Evolutionary conservation across 176 grass and related monocot genomes (phyloP), one percentile per base, ranked within the genome.

Genomic region (Thinopyrum elongatum): DNA sequence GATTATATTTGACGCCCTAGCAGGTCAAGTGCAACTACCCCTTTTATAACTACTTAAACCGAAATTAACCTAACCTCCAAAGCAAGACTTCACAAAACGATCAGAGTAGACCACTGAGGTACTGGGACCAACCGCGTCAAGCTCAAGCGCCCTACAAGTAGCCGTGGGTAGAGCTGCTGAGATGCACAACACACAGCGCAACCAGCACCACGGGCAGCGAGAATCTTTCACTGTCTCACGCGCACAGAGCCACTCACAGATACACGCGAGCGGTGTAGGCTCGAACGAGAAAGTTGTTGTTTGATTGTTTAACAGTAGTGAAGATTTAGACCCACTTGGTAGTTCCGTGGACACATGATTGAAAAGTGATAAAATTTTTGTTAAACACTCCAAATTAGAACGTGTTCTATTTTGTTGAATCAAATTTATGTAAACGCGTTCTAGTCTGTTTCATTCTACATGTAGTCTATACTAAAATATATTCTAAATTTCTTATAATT

Each of bases 111-210:
- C 10, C n/a, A 0, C 77, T 51, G 47, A 1, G 14, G 4, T 1
- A 15, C 4, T 11, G 11, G 4, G 9, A 53, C 5, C 59, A 65
- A 64, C 60, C 70, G 29, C 41, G 15, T 75, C 5, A 17, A 79
- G 5, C 25, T 21, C 14, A 49, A 49, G 14, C 14, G 46, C 51
- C 8, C 78, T 87, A 55, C 78, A 87, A 82, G 80, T 82, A 58
- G 19, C 78, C 31, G 4, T 57, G 74, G n/a, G 44, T 41, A 12
- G 41, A 65, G 51, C 51, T 55, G 51, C 13, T 15, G 46, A 33
- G 15, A 75, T 22, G 77, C 21, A 49, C 23, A 30, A 15, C 47
- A 38, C 9, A 7, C 10, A 12, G 21, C 75, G 70, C 29, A 55
- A 15, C n/a, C 8, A 39, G 15, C 25, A 22, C 34, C 14, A 3